phyloP scores from a whole-genome alignment of 2,329 filamentous ascomycete genomes.

The Penicillium sp. region DNA sequence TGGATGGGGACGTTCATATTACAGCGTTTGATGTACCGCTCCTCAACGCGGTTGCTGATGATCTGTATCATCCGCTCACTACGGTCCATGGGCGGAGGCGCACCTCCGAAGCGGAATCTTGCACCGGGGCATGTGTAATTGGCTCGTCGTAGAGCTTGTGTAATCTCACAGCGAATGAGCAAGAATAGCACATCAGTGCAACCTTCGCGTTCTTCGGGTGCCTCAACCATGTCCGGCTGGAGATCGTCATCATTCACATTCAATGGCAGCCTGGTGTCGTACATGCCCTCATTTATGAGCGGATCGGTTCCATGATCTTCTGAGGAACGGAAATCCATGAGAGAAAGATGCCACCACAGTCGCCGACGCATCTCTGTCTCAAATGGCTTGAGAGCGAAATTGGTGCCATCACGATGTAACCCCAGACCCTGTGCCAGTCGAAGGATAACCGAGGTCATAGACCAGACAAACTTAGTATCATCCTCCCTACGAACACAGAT shows the following conservation, averaged over 20 bases:
- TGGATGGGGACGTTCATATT: slow-evolving; percentile 55
- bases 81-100: slow-evolving; percentile 28
- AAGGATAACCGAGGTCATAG: slow-evolving; percentile 43
- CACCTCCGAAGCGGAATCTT: slow-evolving; percentile 17
- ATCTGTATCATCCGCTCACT: slow-evolving; percentile 51
- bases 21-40: slow-evolving; percentile 54
- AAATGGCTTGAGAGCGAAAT: slow-evolving; percentile 48
- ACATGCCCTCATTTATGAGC: slow-evolving; percentile 44
- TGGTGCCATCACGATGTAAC: slow-evolving; percentile 51
- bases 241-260: slow-evolving; percentile 56
- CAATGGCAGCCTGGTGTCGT: slow-evolving; percentile 49
- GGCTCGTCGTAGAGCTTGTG: slow-evolving; percentile 41
- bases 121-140: slow-evolving; percentile 35
- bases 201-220: slow-evolving; percentile 50
- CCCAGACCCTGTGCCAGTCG: slow-evolving; percentile 48
- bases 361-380: slow-evolving; percentile 54
- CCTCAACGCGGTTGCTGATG: slow-evolving; percentile 54
- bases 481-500: slow-evolving; percentile 48
- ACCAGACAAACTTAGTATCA: slow-evolving; percentile 44
- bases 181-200: slow-evolving; percentile 55
- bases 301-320: slow-evolving; percentile 52
- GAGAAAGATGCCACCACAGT: slow-evolving; percentile 51
- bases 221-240: slow-evolving; percentile 47
- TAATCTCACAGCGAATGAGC: slow-evolving; percentile 55
- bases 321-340: slow-evolving; percentile 49